Evolutionary conservation across 1,139 yeast genomes (phyloP), one percentile per base, ranked within the genome.

Genomic region (Protomyces gravidus): DNA sequence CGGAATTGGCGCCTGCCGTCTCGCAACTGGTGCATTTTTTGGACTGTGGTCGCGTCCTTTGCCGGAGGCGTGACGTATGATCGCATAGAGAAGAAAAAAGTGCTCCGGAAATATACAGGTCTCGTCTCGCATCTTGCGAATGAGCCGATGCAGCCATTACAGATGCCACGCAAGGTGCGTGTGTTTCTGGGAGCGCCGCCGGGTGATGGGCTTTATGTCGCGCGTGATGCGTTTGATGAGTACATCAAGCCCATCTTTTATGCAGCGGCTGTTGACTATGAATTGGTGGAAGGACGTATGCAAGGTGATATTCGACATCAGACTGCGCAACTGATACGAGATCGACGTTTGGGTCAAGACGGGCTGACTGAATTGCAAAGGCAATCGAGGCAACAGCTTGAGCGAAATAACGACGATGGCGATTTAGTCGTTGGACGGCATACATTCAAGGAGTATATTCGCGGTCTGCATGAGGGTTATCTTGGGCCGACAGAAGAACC

Each of bases 121-220:
- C 69, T 75, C 55, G 94, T 89, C 1, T 73, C 80, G 46, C 73
- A 73, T 7, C 70, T 79, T 56, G 79, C 89, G 7, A 68, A 76
- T 13, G 65, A 66, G 60, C 72, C 72, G 21, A 47, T 67, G 57
- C 51, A 74, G 42, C 76, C 79, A 0, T 69, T 83, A 55, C 78
- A 80, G 39, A 69, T 80, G 33, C 90, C 96, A 1, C 78, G 98
- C 58, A 87, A 84, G 67, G 76, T 94, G 59, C 83, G 89, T 1
- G 83, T 94, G 1, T 90, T 84, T 69, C 80, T 90, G 62, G 95
- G 96, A 0, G 98, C 98, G 15, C 97, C 97, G 13, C 98, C 99
- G 15, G 87, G 89, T 67, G 97, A 92, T 70, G 89, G 83, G 68
- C 74, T 94, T 55, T 95, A 86, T 50, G 84, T 83, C 63, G 83